A percentile compares a stretch with the other conserved stretches of the same genome.
phyloP scores from a whole-genome alignment of 306 rosid species.

The Cucumis sativus region Cucumber_9930_V3 NC_026657.2:1837001-1837500 shows the following conservation, averaged over 20 bases:
- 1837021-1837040: slow-evolving; percentile 28
- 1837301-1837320: neutral
- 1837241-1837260: neutral
- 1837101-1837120: neutral
- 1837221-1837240: neutral
- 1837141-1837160: neutral
- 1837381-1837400: neutral
- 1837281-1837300: neutral
- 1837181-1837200: neutral
- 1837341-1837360: neutral
- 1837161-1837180: neutral
- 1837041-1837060: neutral
- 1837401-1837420: neutral
- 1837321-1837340: neutral
- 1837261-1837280: neutral
- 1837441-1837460: neutral
- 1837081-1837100: neutral
- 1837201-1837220: neutral
- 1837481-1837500: neutral
- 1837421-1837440: neutral
- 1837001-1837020: slow-evolving; percentile 58
- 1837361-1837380: neutral
- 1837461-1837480: neutral
- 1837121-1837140: neutral
- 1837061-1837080: neutral